Base-by-base conservation (phyloP, 1,284 basidiomycete species). In the Naganishia liquefaciens region DNA sequence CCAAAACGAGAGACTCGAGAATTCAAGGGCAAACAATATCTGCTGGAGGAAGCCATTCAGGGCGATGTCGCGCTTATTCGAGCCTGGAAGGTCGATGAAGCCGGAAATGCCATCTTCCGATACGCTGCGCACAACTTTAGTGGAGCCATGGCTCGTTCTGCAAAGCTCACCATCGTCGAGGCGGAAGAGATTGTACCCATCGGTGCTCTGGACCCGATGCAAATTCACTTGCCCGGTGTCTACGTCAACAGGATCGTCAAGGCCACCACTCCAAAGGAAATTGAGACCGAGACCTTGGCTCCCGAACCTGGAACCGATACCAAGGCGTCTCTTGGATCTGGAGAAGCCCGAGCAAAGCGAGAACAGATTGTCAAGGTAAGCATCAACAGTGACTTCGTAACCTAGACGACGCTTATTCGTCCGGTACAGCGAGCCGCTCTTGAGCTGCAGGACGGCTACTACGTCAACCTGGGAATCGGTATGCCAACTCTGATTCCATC, bases 21-120 rank as follows among this genome's bases (percentile, higher is more conserved):
- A 70, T 89, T 95, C 72, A 84, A 87, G 68, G 92, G 91, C 17
- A 84, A 87, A 71, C 81, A 85, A 73, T 95, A 88, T 79, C 81
- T 96, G 30, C 80, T 96, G 73, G 94, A 97, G 77, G 85, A 88
- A 42, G 86, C 90, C 13, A 87, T 95, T 70, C 82, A 85, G 49
- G 91, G 89, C 27, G 90, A 93, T 75, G 85, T 91, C 64, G 93
- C 93, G 17, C 87, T 96, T 73, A 82, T 97, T 40, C 84, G 87
- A 63, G 93, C 91, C 0, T 93, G 91, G 91, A 95, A 94, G 78
- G 93, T 87, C 19, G 93, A 97, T 73, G 89, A 90, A 74, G 83
- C 86, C 21, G 89, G 88, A 1, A 91, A 91, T 74, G 86, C 85
- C 70, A 85, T 90, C 46, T 92, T 91, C 81, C 83, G 90, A 67